Conservation (phyloP, 208 protist species). For the Crithidia brevicula region DNA sequence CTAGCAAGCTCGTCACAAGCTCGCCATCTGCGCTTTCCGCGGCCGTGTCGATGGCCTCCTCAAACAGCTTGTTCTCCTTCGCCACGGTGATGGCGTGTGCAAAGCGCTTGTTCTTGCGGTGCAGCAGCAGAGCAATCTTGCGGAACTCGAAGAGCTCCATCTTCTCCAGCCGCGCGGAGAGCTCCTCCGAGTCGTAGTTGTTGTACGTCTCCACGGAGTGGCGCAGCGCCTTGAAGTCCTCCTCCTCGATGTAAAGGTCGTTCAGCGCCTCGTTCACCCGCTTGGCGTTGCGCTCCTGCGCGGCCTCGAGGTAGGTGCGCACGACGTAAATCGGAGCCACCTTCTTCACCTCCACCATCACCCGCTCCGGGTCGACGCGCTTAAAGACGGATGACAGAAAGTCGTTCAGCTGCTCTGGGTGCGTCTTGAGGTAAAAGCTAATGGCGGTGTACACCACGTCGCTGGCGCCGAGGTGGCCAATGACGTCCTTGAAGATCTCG, state of each 20-base stretch:
- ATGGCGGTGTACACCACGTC: slow-evolving; percentile 98
- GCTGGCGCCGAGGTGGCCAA: slow-evolving; percentile 95
- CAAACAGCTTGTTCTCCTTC: slow-evolving; percentile 98
- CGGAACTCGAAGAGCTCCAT: slow-evolving; percentile 99
- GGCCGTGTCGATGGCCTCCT: slow-evolving; percentile 99
- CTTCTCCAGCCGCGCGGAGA: slow-evolving; percentile 97
- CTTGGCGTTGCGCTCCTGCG: slow-evolving; percentile 93
- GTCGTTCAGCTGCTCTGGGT: slow-evolving; percentile 95
- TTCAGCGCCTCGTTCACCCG: slow-evolving; percentile 99
- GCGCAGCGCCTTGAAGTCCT: slow-evolving; percentile 97
- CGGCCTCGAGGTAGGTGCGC: slow-evolving; percentile 96
- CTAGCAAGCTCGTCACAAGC: slow-evolving; percentile 95
- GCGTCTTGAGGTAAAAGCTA: slow-evolving; percentile 96
- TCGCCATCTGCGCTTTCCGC: slow-evolving; percentile 92
- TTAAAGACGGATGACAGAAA: slow-evolving; percentile 95
- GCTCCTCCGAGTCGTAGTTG: slow-evolving; percentile 97
- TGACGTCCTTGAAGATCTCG: slow-evolving; percentile 97
- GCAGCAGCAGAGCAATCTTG: slow-evolving; percentile 98
- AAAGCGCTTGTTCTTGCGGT: slow-evolving; percentile 94
- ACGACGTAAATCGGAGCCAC: slow-evolving; percentile 93
- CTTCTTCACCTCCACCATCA: slow-evolving; percentile 93
- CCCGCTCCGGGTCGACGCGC: slow-evolving; percentile 97
- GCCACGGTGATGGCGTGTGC: slow-evolving; percentile 94
- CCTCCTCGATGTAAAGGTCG: slow-evolving; percentile 98
- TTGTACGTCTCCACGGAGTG: slow-evolving; percentile 95